phyloP scores from a whole-genome alignment of 1,284 basidiomycete species.

The Athelia psychrophila region DNA sequence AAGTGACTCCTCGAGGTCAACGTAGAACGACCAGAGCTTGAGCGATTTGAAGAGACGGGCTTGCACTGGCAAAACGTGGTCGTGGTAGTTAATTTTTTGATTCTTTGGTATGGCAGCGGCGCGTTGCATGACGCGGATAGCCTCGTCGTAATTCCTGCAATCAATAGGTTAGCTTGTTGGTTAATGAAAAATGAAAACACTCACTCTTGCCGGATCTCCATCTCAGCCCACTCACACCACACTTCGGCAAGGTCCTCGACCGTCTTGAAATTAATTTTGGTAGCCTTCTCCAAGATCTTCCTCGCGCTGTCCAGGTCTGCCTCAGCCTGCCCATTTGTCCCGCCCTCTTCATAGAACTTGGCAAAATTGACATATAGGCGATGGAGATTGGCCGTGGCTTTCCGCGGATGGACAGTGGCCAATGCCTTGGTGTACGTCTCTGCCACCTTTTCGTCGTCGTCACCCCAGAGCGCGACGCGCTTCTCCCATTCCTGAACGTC shows the following conservation, averaged over 20 bases:
- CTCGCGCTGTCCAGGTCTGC: conserved; percentile 83
- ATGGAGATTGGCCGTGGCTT: conserved; percentile 90
- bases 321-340: conserved; percentile 75
- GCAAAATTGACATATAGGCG: conserved; percentile 94
- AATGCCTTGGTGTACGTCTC: conserved; percentile 91
- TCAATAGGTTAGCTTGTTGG: conserved; percentile 1
- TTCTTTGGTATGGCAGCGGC: conserved; percentile 89
- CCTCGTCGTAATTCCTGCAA: conserved; percentile 91
- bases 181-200: conserved; percentile 27
- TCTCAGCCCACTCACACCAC: conserved; percentile 99
- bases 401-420: conserved; percentile 86
- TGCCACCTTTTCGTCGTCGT: conserved; percentile 91
- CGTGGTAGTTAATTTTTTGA: conserved; percentile 90
- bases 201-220: conserved; percentile 95
- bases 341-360: conserved; percentile 97
- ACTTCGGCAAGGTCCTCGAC: conserved; percentile 98
- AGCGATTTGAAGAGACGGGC: conserved; percentile 94
- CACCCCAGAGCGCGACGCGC: conserved; percentile 89
- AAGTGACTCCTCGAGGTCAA: conserved; percentile 96
- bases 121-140: conserved; percentile 93
- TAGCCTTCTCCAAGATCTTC: conserved; percentile 90
- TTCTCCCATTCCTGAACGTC: conserved; percentile 99
- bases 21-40: conserved; percentile 98
- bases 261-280: conserved; percentile 89
- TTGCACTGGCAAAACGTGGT: conserved; percentile 90